Evolutionary conservation across 2,329 filamentous ascomycete genomes (phyloP).

Genomic region (Stemphylium beticola): DNA sequence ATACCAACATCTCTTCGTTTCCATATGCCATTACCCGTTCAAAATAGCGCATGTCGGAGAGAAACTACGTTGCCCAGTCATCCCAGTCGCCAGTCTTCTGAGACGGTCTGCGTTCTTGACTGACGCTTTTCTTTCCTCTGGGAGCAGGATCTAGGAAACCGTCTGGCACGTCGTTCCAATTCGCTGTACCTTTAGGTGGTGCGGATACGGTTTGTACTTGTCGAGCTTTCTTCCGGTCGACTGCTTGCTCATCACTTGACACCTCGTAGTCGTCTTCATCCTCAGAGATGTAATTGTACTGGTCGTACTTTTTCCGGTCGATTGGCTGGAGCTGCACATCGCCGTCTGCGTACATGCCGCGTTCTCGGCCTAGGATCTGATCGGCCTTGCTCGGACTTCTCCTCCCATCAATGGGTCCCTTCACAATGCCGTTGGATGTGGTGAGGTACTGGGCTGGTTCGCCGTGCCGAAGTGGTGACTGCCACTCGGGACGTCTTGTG

Average conservation of each 20-base stretch:
- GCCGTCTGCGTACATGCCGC: slow-evolving; percentile 45
- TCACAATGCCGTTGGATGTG: slow-evolving; percentile 42
- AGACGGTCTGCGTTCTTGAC: slow-evolving; percentile 35
- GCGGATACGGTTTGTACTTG: slow-evolving; percentile 17
- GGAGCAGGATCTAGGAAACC: slow-evolving; percentile 47
- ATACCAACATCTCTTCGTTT: slow-evolving; percentile 15
- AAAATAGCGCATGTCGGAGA: neutral
- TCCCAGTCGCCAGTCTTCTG: slow-evolving; percentile 40
- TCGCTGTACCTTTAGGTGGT: slow-evolving; percentile 35
- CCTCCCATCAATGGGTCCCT: slow-evolving; percentile 41
- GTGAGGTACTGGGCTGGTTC: slow-evolving; percentile 45
- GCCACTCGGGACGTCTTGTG: slow-evolving; percentile 42
- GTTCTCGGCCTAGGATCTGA: slow-evolving; percentile 49
- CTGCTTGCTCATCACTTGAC: slow-evolving; percentile 41
- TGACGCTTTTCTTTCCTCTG: slow-evolving; percentile 36
- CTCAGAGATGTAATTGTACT: slow-evolving; percentile 45
- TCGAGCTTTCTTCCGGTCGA: slow-evolving; percentile 27
- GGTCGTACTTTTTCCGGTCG: slow-evolving; percentile 44
- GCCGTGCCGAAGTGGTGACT: slow-evolving; percentile 30
- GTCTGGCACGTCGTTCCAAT: slow-evolving; percentile 59
- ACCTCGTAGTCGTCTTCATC: slow-evolving; percentile 48
- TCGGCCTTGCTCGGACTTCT: slow-evolving; percentile 50
- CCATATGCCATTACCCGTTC: slow-evolving; percentile 6
- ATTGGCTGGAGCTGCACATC: slow-evolving; percentile 53
- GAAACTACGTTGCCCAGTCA: slow-evolving; percentile 29